Conservation (phyloP, 2,329 filamentous ascomycete species). For the Cordyceps fumosorosea region DNA sequence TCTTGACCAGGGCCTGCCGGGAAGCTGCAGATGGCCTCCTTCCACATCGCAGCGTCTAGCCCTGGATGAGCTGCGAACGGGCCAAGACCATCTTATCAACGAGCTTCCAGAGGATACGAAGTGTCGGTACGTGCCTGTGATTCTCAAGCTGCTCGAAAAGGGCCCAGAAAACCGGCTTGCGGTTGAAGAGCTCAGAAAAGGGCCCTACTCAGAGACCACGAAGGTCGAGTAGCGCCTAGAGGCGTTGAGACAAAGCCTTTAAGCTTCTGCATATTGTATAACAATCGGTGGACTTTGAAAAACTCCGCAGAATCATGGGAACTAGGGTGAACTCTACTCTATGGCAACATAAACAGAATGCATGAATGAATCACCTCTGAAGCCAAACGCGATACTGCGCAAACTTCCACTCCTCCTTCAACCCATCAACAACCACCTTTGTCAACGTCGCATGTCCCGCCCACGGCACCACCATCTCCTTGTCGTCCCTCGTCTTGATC, state of each 20-base stretch:
- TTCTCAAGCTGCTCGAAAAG: not conserved
- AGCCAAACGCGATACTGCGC: conserved; percentile 27
- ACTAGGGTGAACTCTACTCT: no score
- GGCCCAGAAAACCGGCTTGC: not conserved
- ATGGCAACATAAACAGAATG: no score
- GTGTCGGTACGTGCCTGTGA: not conserved
- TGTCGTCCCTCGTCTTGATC: conserved; percentile 22
- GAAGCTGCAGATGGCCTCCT: no score
- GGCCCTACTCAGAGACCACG: not conserved
- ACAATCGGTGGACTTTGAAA: no score
- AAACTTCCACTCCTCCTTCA: conserved; percentile 27
- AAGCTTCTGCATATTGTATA: no score
- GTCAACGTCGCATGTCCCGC: conserved; percentile 26
- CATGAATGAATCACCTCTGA: conserved; percentile 16
- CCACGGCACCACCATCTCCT: conserved; percentile 23
- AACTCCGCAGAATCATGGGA: no score
- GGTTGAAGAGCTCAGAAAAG: not conserved
- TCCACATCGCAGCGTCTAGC: not conserved
- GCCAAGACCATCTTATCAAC: not conserved
- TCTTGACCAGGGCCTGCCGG: no score
- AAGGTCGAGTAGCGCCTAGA: no score
- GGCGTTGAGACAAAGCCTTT: no score
- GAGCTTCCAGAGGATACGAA: not conserved
- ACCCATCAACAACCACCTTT: conserved; percentile 17
- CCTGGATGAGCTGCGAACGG: not conserved